Conservation (phyloP, 768 basidiomycete genomes). For the Suillus brevipes region DNA sequence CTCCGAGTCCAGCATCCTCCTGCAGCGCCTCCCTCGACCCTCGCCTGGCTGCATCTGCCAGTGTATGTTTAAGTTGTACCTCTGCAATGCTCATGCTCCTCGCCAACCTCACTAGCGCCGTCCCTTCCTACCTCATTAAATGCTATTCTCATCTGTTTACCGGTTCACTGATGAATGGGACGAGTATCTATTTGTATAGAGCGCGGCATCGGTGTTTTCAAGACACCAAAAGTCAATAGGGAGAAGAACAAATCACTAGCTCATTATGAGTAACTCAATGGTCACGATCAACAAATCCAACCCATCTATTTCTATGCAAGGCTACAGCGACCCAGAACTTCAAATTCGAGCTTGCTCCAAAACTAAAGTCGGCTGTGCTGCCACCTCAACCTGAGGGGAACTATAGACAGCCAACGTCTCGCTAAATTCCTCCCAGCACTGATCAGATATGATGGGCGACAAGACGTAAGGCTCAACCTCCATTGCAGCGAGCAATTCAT, state of each 20-base stretch:
- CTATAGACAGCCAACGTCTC: not conserved
- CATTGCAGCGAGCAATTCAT: constrained; percentile 23
- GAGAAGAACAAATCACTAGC: not conserved
- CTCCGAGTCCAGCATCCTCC: no score
- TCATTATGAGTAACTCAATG: not conserved
- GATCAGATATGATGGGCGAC: constrained; percentile 31
- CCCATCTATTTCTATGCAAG: no score
- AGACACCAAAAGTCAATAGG: not conserved
- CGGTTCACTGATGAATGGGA: no score
- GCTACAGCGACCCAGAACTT: not conserved
- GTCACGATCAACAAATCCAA: no score
- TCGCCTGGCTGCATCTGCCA: no score
- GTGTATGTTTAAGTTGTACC: no score
- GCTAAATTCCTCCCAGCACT: constrained; percentile 21
- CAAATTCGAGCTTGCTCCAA: not conserved
- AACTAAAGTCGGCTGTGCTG: not conserved
- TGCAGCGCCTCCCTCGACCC: no score
- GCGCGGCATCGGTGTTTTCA: not conserved
- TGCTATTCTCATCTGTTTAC: no score
- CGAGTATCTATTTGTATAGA: not conserved
- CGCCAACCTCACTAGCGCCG: no score
- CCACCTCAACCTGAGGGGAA: not conserved
- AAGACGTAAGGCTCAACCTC: constrained; percentile 25
- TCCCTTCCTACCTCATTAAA: no score
- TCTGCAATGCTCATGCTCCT: no score